phyloP scores from a whole-genome alignment of 2,329 filamentous ascomycete species.

The Pyrenophora graminea region DNA sequence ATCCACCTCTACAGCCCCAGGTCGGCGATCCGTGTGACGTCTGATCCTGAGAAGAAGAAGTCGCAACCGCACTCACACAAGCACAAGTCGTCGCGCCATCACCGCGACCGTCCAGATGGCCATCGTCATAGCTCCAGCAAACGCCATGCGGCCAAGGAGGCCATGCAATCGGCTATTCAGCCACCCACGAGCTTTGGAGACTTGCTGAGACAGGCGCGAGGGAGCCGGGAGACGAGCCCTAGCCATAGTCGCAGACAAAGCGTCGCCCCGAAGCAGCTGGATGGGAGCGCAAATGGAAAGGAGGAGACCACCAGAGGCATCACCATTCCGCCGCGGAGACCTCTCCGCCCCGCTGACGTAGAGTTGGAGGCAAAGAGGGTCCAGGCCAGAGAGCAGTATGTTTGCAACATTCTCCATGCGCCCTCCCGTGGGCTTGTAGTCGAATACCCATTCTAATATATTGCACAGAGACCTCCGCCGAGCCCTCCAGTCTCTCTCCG shows the following conservation, averaged over 20 bases:
- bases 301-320: constrained; percentile 15
- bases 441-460: constrained; percentile 21
- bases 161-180: constrained; percentile 51
- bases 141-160: constrained; percentile 48
- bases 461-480: constrained; percentile 44
- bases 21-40: constrained; percentile 32
- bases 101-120: constrained; percentile 35
- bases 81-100: constrained; percentile 35
- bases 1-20: constrained; percentile 27
- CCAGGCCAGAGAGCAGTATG: constrained; percentile 46
- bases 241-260: constrained; percentile 39
- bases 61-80: constrained; percentile 31
- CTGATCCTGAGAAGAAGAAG: constrained; percentile 36
- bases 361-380: constrained; percentile 41
- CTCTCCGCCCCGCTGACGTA: constrained; percentile 48
- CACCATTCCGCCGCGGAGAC: constrained; percentile 25
- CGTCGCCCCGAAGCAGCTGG: constrained; percentile 18
- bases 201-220: constrained; percentile 45
- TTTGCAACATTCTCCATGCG: constrained; percentile 4
- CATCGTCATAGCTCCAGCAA: constrained; percentile 35
- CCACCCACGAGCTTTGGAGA: constrained; percentile 52
- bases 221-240: constrained; percentile 37
- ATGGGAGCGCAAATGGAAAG: constrained; percentile 12
- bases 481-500: constrained; percentile 55
- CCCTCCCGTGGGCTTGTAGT: not conserved